phyloP scores from a whole-genome alignment of 2,329 filamentous ascomycete genomes.

The Exophiala sp. region DNA sequence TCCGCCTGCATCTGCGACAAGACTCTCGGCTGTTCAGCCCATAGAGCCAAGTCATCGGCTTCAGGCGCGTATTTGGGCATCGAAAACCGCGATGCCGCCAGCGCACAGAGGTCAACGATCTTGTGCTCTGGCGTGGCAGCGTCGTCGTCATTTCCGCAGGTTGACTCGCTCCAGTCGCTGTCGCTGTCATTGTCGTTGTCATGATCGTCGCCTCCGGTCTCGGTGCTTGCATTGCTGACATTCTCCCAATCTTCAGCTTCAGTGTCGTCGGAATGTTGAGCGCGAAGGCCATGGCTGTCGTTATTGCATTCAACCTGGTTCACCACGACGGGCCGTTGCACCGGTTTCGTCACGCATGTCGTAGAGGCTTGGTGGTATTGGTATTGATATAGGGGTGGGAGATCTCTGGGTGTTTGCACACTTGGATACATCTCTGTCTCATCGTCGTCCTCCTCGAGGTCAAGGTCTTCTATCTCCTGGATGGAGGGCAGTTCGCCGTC shows the following conservation, averaged over 20 bases:
- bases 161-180: conserved; percentile 16
- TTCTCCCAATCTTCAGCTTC: conserved; percentile 3
- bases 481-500: conserved; percentile 2
- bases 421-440: not conserved
- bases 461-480: not conserved
- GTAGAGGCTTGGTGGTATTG: not conserved
- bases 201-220: conserved; percentile 8
- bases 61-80: not conserved
- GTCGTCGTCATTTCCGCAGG: conserved; percentile 6
- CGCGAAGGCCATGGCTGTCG: no score
- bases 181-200: conserved; percentile 4
- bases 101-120: not conserved
- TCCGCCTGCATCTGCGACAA: conserved; percentile 13
- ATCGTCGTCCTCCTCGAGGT: conserved; percentile 5
- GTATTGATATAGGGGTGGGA: not conserved
- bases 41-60: conserved; percentile 17
- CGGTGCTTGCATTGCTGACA: conserved; percentile 14
- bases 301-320: not conserved
- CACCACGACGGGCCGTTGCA: not conserved
- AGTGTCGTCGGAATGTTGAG: not conserved
- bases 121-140: conserved; percentile 1
- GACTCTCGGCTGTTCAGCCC: conserved; percentile 21
- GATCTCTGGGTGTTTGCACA: not conserved
- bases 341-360: not conserved
- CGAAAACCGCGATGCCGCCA: not conserved